These are phyloP conservation scores for Carex littledalei DNA, from an alignment of 176 grass and related monocot species.

Conservation along the genomic window DNA sequence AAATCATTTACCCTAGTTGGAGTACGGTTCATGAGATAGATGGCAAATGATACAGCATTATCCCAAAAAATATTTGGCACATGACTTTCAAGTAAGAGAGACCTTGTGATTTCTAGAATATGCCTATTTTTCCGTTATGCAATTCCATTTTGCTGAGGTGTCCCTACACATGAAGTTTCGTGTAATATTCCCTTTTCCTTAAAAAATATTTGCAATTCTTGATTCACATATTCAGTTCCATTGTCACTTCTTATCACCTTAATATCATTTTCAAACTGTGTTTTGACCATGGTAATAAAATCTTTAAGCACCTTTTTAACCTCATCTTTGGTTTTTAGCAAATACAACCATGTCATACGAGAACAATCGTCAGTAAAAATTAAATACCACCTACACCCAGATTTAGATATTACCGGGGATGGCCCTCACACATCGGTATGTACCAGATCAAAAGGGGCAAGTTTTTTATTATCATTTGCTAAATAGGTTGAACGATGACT, in stretches of 20 bases:
- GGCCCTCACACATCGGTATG: neutral
- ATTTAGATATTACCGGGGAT: neutral
- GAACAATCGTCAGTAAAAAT: neutral
- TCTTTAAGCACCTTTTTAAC: neutral
- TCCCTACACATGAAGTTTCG: neutral
- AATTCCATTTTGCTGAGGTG: neutral
- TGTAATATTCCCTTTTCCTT: neutral
- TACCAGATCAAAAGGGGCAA: neutral
- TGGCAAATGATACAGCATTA: neutral
- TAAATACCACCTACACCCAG: neutral
- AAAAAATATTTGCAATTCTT: neutral
- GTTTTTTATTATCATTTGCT: neutral
- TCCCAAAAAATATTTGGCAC: neutral
- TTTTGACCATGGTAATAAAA: neutral
- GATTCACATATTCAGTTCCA: neutral
- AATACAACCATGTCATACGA: neutral
- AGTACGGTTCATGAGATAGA: neutral
- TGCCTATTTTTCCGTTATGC: neutral
- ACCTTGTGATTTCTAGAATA: neutral
- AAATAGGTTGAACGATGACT: neutral
- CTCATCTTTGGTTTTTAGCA: neutral
- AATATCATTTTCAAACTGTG: neutral
- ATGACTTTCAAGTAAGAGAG: neutral
- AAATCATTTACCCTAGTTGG: neutral
- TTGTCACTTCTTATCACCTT: neutral